Percentiles rank a stretch among this genome's conserved stretches.
These are phyloP conservation scores for Naganishia kalamii DNA, from an alignment of 768 basidiomycete species.

Conservation along the genomic window DNA sequence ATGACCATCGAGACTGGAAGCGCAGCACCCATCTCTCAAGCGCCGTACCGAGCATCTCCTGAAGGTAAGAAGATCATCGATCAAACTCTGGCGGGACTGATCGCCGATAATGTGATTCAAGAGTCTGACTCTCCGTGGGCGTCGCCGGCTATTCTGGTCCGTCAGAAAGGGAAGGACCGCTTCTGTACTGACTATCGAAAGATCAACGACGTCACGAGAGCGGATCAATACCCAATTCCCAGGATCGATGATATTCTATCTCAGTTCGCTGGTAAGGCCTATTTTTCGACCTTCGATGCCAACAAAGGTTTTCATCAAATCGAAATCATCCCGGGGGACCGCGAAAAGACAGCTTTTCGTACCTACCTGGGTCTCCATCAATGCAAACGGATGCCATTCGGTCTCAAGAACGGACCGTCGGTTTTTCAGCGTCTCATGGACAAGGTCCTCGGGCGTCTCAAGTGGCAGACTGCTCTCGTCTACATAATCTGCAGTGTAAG, in stretches of 20 bases:
- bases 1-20: constrained; percentile 17
- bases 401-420: too few relatives aligned
- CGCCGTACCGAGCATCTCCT: constrained; percentile 19
- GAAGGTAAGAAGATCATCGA: constrained; percentile 12
- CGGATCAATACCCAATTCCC: constrained; percentile 23
- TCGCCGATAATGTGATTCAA: constrained; percentile 20
- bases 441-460: too few relatives aligned
- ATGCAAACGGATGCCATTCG: too few relatives aligned
- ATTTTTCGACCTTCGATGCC: constrained; percentile 19
- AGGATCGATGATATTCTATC: constrained; percentile 17
- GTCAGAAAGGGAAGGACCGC: constrained; percentile 22
- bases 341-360: constrained; percentile 16
- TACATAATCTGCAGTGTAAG: too few relatives aligned
- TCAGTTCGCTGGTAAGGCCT: constrained; percentile 11
- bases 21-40: background rate
- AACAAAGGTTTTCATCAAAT: constrained; percentile 17
- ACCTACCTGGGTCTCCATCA: too few relatives aligned
- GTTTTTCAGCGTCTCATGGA: too few relatives aligned
- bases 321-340: constrained; percentile 2
- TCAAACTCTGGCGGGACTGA: constrained; percentile 2
- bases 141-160: constrained; percentile 18
- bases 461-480: too few relatives aligned
- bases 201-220: constrained; percentile 16
- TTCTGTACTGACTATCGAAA: constrained; percentile 22
- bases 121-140: constrained; percentile 24